Evolutionary conservation across 2,329 filamentous ascomycete genomes (phyloP), one percentile per base, ranked within the genome.

Genomic region (Colletotrichum lindemuthianum): DNA sequence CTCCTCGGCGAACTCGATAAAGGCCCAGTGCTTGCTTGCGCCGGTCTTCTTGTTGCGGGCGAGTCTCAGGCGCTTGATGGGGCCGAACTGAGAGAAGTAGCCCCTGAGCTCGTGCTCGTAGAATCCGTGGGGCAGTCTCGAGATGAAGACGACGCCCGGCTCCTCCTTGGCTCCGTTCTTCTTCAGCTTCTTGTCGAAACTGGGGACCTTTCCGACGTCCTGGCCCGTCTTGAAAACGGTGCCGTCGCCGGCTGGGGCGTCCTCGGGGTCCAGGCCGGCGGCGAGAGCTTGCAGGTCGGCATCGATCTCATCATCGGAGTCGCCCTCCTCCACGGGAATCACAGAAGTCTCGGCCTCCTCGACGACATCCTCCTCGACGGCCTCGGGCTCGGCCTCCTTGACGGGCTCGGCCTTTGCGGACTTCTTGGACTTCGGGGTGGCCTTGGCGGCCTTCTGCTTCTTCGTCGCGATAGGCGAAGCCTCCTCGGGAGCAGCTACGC

Each of bases 101-200:
- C 90, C 88, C 71, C 88, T 89, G 91, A 99, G 96, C 80, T 98
- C 91, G 73, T 93, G 88, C 81, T 99, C 96, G 84, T 95, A 98
- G 87, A 99, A 99, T 80, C 96, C 81, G 79, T 96, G 92, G 43
- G 94, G 94, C 65, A 97, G 90, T 69, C 93, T 92, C 75, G 92
- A 93, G 72, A 99, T 85, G 79, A 97, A 98, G 73, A 98, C 85
- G 44, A 96, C 90, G 50, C 94, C 95, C 2, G 92, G 87, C 55
- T 86, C 84, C 50, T 84, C 82, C 60, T 81, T 80, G 16, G 73
- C 72, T 36, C 66, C 70, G 34, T 70, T 71, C 67, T 77, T 67
- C 70, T 82, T 80, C 67, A 77, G 72, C 51, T 81, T 79, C 69
- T 80, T 79, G 63, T 83, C 78, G 16, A 80, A 72, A 67, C 82